These are phyloP conservation scores for Hypoxylon lienhwacheense DNA, from an alignment of 495 filamentous ascomycete genomes.

Conservation along the genomic window DNA sequence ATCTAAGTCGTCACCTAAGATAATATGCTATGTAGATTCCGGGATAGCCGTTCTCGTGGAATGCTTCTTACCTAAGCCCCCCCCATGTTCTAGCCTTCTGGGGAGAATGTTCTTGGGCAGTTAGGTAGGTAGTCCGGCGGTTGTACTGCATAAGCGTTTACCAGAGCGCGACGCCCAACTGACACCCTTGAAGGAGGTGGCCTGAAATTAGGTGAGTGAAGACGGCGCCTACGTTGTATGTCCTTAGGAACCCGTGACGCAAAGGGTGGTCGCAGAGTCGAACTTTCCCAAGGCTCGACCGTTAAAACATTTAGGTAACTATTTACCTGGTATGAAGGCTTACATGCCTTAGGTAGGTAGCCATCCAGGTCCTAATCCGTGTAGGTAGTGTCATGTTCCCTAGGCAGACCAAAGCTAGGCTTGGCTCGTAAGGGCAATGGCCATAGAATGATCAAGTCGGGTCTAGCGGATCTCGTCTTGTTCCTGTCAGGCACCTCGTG, in stretches of 20 bases:
- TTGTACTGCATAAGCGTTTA: constrained; percentile 30
- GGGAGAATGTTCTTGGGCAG: constrained; percentile 1
- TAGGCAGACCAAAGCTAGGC: constrained; percentile 22
- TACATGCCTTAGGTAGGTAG: too few species aligned
- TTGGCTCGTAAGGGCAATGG: constrained; percentile 8
- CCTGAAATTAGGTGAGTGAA: not conserved
- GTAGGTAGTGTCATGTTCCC: constrained; percentile 16
- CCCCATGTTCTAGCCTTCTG: not conserved
- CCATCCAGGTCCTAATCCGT: not conserved
- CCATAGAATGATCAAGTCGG: constrained; percentile 16
- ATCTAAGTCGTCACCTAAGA: constrained; percentile 2
- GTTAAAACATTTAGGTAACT: too few species aligned
- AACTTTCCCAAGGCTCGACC: constrained; percentile 12
- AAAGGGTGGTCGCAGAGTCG: constrained; percentile 28
- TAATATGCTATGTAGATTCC: not conserved
- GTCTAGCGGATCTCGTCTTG: constrained; percentile 8
- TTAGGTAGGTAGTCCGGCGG: not conserved
- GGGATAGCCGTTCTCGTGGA: not conserved
- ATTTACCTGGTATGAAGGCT: too few species aligned
- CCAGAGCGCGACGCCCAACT: constrained; percentile 18
- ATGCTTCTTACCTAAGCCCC: constrained; percentile 4
- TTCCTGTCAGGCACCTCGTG: constrained; percentile 20
- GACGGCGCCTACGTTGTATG: too few species aligned
- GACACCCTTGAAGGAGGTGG: constrained; percentile 4
- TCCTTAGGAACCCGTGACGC: constrained; percentile 14